Percentiles rank a stretch among this genome's conserved stretches.
These are phyloP conservation scores for Cylindricascospora bacillispora DNA, from an alignment of 1,139 yeast species.

Conservation along the genomic window DNA sequence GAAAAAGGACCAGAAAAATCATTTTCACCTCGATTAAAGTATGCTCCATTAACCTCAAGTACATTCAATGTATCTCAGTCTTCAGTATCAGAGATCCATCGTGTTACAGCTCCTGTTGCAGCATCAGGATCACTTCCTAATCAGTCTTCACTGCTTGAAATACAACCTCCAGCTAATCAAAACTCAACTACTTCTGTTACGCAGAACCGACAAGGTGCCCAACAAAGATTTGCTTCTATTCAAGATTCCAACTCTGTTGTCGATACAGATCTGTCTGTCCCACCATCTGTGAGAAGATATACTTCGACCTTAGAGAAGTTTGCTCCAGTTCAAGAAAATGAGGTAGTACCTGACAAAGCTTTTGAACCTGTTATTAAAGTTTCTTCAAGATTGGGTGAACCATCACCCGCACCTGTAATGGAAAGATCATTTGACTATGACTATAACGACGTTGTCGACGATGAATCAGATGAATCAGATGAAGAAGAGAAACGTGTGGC, in stretches of 20 bases:
- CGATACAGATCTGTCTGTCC: no score
- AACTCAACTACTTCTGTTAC: no score
- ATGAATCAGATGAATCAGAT: constrained; percentile 34
- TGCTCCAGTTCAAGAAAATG: constrained; percentile 15
- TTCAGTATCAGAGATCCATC: no score
- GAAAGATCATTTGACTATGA: constrained; percentile 6
- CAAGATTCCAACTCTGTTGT: no score
- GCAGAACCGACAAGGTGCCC: no score
- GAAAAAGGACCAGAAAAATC: no score
- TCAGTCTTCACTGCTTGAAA: constrained; percentile 1
- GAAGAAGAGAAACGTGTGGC: constrained; percentile 20
- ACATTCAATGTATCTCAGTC: background rate
- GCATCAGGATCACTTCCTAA: no score
- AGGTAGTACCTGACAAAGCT: constrained; percentile 10
- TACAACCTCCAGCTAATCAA: background rate
- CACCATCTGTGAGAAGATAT: background rate
- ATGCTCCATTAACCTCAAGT: constrained; percentile 1
- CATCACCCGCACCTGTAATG: constrained; percentile 9
- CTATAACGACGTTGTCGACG: constrained; percentile 35
- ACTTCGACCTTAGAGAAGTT: constrained; percentile 4
- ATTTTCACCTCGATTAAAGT: background rate
- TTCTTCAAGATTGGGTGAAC: constrained; percentile 6
- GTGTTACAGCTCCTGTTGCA: no score
- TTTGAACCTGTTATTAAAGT: constrained; percentile 19
- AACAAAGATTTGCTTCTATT: no score